Conservation (phyloP, 176 grass and related monocot species). For the Metroxylon sagu region DNA sequence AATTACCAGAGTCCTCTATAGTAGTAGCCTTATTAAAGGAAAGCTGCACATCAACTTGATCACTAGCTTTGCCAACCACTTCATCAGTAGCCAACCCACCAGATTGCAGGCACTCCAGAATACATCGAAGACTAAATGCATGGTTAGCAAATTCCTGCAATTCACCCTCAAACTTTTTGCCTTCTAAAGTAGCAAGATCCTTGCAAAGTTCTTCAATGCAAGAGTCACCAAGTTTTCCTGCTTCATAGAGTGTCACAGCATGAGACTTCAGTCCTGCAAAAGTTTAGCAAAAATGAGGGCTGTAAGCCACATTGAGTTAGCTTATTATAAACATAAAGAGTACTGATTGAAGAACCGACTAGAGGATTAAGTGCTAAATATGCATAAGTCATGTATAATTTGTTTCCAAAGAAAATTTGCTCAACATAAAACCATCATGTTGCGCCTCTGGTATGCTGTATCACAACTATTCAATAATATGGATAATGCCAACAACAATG, state of each 20-base stretch:
- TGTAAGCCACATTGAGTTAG: constrained; percentile 7
- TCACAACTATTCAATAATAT: too few species aligned
- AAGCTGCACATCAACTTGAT: constrained; percentile 21
- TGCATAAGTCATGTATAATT: too few species aligned
- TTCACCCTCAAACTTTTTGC: constrained; percentile 91
- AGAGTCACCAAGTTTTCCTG: constrained; percentile 93
- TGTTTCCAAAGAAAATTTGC: too few species aligned
- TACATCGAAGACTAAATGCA: constrained; percentile 85
- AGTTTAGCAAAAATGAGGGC: constrained; percentile 15
- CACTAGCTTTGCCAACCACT: constrained; percentile 22
- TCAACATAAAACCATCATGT: too few species aligned
- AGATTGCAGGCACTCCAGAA: constrained; percentile 78
- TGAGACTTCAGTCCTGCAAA: constrained; percentile 92
- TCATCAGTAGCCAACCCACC: constrained; percentile 49
- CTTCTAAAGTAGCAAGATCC: constrained; percentile 90
- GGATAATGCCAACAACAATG: too few species aligned
- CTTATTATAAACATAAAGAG: not conserved
- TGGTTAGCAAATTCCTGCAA: constrained; percentile 95
- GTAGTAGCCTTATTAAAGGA: constrained; percentile 32
- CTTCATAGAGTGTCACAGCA: constrained; percentile 96
- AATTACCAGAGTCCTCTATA: constrained; percentile 7
- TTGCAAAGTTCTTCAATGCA: constrained; percentile 74
- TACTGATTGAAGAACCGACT: too few species aligned
- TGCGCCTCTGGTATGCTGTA: too few species aligned
- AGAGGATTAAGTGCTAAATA: too few species aligned